Base-by-base conservation (phyloP, 805 yeast genomes). In the Torulaspora maleeae region DNA sequence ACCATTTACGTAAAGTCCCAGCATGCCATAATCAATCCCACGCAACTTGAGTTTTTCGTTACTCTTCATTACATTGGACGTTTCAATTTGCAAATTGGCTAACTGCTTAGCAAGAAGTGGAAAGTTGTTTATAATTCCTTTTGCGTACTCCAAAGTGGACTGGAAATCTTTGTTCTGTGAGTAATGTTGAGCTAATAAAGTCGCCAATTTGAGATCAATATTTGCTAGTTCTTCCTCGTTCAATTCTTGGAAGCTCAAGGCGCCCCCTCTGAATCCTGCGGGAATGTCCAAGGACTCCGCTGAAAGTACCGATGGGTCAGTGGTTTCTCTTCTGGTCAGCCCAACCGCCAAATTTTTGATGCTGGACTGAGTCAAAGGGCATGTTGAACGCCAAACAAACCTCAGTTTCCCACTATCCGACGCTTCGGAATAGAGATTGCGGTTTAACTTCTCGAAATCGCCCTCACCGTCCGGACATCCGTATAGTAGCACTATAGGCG, bases 341-440 rank as follows among this genome's bases (percentile, higher is more conserved):
- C 59, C 58, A 2, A 60, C 41, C 10, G 77, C 51, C 9, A 71
- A 65, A 0, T 62, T 64, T 43, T 66, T 51, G 22, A 61, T 43
- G 6, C 46, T 36, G 5, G 22, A 27, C 9, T 45, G 27, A 22
- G 57, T 53, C 4, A 47, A 19, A 6, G 53, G 35, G 34, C 63
- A 60, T n/a, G 78, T 71, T 54, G 88, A 82, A 53, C 96, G 75
- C 83, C 95, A 78, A 2, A 82, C 76, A 60, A 86, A 84, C 39
- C 85, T 73, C 22, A 89, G 59, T 56, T 86, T 85, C 0, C 86
- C 91, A 2, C 71, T 61, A 10, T 19, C 22, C 1, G 41, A 43
- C 0, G 95, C 83, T 46, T 81, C 79, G 30, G 76, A 74, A 47
- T 71, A 74, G 41, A 91, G 64, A 46, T 79, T 75, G 11, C 70